A percentile compares a stretch with the other conserved stretches of the same genome.
phyloP scores from a whole-genome alignment of 1,284 basidiomycete species.

The Anthracocystis panici-leucophaei region DNA sequence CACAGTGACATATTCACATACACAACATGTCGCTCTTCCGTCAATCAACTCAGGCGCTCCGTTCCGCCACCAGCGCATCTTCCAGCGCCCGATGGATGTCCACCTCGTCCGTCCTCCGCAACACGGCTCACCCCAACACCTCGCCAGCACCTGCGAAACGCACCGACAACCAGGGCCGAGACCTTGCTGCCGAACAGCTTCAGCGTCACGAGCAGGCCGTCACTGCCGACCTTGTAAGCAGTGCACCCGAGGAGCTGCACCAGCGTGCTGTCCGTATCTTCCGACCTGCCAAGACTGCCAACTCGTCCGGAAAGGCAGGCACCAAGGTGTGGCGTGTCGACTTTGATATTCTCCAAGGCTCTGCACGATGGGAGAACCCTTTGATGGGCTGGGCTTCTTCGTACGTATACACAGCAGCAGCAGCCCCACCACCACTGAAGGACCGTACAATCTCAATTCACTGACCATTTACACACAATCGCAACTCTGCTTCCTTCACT shows the following conservation, averaged over 20 bases:
- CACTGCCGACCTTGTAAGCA: conserved; percentile 55
- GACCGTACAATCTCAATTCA: background rate
- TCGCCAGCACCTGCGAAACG: conserved; percentile 39
- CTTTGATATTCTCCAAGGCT: conserved; percentile 89
- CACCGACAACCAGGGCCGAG: conserved; percentile 41
- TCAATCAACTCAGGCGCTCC: conserved; percentile 47
- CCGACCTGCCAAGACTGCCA: conserved; percentile 92
- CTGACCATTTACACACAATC: background rate
- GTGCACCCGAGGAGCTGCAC: conserved; percentile 77
- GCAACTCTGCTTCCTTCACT: background rate
- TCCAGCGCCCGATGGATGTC: conserved; percentile 44
- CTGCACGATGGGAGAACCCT: conserved; percentile 97
- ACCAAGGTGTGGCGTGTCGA: conserved; percentile 92
- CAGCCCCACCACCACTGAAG: background rate
- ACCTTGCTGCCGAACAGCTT: conserved; percentile 58
- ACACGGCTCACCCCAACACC: conserved; percentile 38
- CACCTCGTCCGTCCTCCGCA: conserved; percentile 38
- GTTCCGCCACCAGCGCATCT: conserved; percentile 32
- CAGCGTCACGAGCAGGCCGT: conserved; percentile 48
- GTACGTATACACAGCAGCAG: conserved; percentile 44
- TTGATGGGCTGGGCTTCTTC: conserved; percentile 89
- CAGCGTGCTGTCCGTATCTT: conserved; percentile 91
- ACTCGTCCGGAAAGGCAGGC: conserved; percentile 90
- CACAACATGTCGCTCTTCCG: conserved; percentile 37
- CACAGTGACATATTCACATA: conserved; percentile 5